Evolutionary conservation across 2,329 filamentous ascomycete species (phyloP).

Genomic region (Rhinocladiella similis): DNA sequence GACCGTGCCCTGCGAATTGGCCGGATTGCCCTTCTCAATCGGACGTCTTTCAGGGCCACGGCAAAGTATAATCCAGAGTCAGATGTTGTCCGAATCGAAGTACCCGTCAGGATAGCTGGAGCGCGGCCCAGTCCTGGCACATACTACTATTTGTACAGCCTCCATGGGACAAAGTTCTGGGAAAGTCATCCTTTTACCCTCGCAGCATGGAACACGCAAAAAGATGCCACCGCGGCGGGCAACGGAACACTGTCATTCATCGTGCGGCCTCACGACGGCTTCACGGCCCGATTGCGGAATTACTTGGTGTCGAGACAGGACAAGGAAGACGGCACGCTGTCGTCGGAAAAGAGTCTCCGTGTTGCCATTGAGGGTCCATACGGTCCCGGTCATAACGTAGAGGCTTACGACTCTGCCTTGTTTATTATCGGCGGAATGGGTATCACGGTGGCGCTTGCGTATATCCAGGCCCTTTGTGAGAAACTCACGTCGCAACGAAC

Average conservation of each 20-base stretch:
- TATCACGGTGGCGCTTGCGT: constrained; percentile 48
- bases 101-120: no score
- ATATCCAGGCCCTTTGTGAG: constrained; percentile 29
- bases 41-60: no score
- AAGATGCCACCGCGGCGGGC: no score
- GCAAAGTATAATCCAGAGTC: constrained; percentile 43
- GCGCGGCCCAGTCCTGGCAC: no score
- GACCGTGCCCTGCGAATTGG: constrained; percentile 40
- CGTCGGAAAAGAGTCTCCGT: background rate
- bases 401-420: constrained; percentile 50
- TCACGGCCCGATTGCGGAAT: constrained; percentile 45
- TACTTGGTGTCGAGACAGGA: background rate
- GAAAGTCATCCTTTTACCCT: constrained; percentile 55
- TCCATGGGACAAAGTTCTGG: constrained; percentile 44
- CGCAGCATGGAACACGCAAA: constrained; percentile 30
- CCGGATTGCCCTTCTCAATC: constrained; percentile 39
- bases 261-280: constrained; percentile 52
- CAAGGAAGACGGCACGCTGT: background rate
- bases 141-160: constrained; percentile 53
- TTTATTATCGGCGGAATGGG: constrained; percentile 44
- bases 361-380: constrained; percentile 54
- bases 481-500: constrained; percentile 24
- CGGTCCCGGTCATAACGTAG: constrained; percentile 39
- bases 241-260: constrained; percentile 36
- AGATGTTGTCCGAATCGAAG: constrained; percentile 29